Conservation (phyloP, 768 basidiomycete species). For the Lentinula sp. region DNA sequence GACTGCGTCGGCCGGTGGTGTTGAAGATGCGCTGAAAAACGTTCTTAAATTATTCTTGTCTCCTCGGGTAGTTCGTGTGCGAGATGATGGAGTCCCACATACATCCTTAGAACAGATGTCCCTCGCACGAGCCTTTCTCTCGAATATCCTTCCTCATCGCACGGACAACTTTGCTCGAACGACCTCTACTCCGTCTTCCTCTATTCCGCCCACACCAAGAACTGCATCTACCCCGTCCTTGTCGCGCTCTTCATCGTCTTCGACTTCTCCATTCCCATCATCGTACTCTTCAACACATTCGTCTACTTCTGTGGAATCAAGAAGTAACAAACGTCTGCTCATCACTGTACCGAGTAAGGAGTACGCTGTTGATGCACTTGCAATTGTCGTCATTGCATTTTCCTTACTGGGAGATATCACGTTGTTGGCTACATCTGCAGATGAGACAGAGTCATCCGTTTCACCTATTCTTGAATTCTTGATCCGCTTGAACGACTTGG, state of each 20-base stretch:
- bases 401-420: neutral
- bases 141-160: neutral
- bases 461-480: neutral
- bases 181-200: neutral
- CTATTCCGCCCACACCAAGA: neutral
- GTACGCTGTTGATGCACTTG: neutral
- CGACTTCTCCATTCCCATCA: neutral
- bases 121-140: neutral
- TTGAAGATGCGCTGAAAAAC: neutral
- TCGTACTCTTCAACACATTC: neutral
- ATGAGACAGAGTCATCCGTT: neutral
- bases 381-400: neutral
- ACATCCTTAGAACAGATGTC: neutral
- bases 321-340: neutral
- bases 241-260: neutral
- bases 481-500: neutral
- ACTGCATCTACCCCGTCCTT: neutral
- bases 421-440: too few species aligned
- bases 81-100: neutral
- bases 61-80: neutral
- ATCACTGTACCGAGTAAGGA: neutral
- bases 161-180: neutral
- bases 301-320: neutral
- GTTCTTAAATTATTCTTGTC: neutral
- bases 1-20: neutral